Percentiles rank a stretch among this genome's conserved stretches.
Evolutionary conservation across 1,284 basidiomycete genomes (phyloP).

Genomic region (Fistulina hepatica): DNA sequence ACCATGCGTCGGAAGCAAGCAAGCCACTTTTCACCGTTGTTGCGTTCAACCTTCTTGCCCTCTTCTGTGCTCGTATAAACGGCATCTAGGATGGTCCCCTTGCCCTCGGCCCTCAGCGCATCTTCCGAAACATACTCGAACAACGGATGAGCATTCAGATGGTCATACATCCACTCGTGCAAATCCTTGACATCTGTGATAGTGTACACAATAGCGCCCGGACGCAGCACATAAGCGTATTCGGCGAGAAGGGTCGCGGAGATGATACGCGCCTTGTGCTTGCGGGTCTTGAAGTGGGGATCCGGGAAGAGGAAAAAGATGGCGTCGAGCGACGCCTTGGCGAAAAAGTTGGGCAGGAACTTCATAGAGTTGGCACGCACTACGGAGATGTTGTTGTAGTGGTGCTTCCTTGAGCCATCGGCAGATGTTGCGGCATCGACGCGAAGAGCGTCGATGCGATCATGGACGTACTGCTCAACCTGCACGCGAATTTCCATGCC

Average conservation of each 20-base stretch:
- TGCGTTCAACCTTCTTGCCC: conserved; percentile 93
- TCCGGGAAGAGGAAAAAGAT: conserved; percentile 99
- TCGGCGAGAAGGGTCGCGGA: conserved; percentile 88
- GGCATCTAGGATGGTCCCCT: conserved; percentile 67
- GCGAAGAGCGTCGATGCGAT: conserved; percentile 85
- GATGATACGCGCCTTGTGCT: conserved; percentile 98
- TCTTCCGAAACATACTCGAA: conserved; percentile 77
- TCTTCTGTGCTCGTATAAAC: conserved; percentile 87
- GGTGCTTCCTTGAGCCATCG: conserved; percentile 20
- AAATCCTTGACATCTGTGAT: conserved; percentile 96
- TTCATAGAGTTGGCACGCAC: conserved; percentile 98
- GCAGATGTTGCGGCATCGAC: conserved; percentile 25
- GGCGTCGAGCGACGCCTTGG: conserved; percentile 81
- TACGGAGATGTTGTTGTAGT: conserved; percentile 89
- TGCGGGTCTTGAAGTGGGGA: conserved; percentile 96
- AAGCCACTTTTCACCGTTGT: conserved; percentile 82
- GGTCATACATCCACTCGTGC: conserved; percentile 91
- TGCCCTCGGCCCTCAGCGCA: conserved; percentile 59
- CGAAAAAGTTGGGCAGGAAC: conserved; percentile 95
- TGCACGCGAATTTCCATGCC: conserved; percentile 97
- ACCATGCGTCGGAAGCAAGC: conserved; percentile 70
- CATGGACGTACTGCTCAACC: conserved; percentile 93
- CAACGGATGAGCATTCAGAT: conserved; percentile 78
- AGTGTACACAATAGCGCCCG: conserved; percentile 92
- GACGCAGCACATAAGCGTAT: conserved; percentile 88